Evolutionary conservation across 2,329 filamentous ascomycete genomes (phyloP), one percentile per base, ranked within the genome.

Genomic region (Colletotrichum limetticola): DNA sequence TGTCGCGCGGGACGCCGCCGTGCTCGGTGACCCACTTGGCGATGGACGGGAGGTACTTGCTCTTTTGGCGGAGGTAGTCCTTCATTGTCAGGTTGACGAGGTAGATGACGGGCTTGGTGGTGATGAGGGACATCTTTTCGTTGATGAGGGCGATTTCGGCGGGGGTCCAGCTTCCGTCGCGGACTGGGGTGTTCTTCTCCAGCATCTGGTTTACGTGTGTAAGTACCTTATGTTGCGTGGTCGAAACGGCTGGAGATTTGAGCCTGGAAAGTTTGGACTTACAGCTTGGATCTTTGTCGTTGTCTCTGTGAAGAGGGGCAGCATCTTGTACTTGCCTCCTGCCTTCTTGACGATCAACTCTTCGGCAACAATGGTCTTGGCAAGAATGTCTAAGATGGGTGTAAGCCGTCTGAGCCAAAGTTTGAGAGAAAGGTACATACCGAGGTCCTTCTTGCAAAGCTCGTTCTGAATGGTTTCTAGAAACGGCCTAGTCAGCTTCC

Each of bases 21-120:
- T 86, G 84, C 76, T 82, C 82, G 5, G 81, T 83, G 3, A 85
- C 84, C 84, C 84, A 86, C 74, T 85, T 84, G 56, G 82, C 82
- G n/a, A 86, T 86, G 16, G 76, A 66, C 3, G 83, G 82, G 22
- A 86, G 81, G 60, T 85, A 86, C 77, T 86, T 86, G 80, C 82
- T 82, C 79, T 86, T 85, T 71, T 85, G 84, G 46, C 84, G 76
- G 30, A 86, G 79, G 77, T 86, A 86, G 73, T 86, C 84, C 78
- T 85, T 85, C 84, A 85, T 85, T 2, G 83, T 84, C 66, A 86
- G 69, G 76, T 86, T 86, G 66, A 86, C 83, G 35, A 86, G 82
- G 76, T 86, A 86, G 74, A 86, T 85, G 58, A 78, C 77, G 12
- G 84, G 84, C 77, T 86, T 86, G 16, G 84, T 86, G 32, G 84